A percentile compares a stretch with the other conserved stretches of the same genome.
Conservation (phyloP, 257 asterid species). For the Euphrasia confusa region DNA sequence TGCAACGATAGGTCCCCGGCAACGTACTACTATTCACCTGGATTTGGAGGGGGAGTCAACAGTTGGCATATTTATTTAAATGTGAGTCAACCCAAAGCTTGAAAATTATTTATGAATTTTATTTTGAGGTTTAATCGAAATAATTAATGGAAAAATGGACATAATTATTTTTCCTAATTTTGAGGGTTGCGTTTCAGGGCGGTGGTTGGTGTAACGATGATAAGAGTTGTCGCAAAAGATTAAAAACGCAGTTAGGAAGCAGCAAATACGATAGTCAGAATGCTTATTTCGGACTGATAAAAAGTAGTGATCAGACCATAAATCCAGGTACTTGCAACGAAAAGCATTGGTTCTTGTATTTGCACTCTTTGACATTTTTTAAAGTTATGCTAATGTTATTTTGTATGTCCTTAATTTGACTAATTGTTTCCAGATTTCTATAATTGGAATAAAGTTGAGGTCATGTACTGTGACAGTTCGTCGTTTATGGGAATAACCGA, state of each 20-base stretch:
- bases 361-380: too few species aligned
- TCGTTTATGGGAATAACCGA: constrained; percentile 23
- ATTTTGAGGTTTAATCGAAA: too few species aligned
- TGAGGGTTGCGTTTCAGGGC: constrained; percentile 12
- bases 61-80: constrained; percentile 21
- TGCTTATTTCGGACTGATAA: not conserved
- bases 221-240: not conserved
- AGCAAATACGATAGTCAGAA: not conserved
- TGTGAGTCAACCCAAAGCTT: not conserved
- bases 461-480: constrained; percentile 29
- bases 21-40: constrained; percentile 17
- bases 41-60: constrained; percentile 19
- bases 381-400: too few species aligned
- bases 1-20: constrained; percentile 27
- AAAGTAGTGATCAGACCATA: not conserved
- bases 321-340: constrained; percentile 23
- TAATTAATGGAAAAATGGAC: too few species aligned
- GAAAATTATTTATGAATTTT: too few species aligned
- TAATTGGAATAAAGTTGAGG: constrained; percentile 24
- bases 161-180: not conserved
- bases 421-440: constrained; percentile 6
- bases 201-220: constrained; percentile 24
- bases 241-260: not conserved
- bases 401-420: not conserved
- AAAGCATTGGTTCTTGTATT: not conserved